A percentile compares a stretch with the other conserved stretches of the same genome.
phyloP scores from a whole-genome alignment of 192 early-diverging fungal species.

The Backusella westeae region DNA sequence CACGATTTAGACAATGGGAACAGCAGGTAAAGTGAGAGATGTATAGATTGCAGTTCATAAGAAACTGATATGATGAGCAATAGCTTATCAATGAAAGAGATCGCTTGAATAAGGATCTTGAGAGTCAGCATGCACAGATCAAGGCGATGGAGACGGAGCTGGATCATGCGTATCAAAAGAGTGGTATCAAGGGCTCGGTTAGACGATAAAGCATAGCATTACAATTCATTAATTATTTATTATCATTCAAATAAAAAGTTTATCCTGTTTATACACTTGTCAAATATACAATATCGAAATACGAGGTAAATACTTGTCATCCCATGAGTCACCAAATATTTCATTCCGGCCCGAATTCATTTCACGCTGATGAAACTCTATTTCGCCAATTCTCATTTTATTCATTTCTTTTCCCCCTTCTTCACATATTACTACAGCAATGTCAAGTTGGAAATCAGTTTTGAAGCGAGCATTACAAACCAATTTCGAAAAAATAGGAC shows the following conservation, averaged over 20 bases:
- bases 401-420: not conserved
- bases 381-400: not conserved
- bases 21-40: slow-evolving; percentile 53
- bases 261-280: no score
- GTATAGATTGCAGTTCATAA: no score
- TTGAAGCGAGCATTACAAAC: slow-evolving; percentile 10
- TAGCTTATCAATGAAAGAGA: slow-evolving; percentile 93
- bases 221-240: no score
- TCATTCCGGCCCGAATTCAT: no score
- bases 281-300: no score
- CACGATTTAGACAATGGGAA: slow-evolving; percentile 98
- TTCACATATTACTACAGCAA: not conserved
- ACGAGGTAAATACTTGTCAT: no score
- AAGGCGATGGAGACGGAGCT: slow-evolving; percentile 91
- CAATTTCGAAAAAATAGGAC: slow-evolving; percentile 21
- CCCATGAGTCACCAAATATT: no score
- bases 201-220: not conserved
- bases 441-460: slow-evolving; percentile 22
- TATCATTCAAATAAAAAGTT: no score
- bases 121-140: slow-evolving; percentile 90
- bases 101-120: slow-evolving; percentile 97
- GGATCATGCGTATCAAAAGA: slow-evolving; percentile 33
- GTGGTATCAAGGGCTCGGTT: not conserved
- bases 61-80: no score
- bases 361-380: not conserved